phyloP scores from a whole-genome alignment of 495 filamentous ascomycete species.

The Trichodelitschia bisporula region DNA sequence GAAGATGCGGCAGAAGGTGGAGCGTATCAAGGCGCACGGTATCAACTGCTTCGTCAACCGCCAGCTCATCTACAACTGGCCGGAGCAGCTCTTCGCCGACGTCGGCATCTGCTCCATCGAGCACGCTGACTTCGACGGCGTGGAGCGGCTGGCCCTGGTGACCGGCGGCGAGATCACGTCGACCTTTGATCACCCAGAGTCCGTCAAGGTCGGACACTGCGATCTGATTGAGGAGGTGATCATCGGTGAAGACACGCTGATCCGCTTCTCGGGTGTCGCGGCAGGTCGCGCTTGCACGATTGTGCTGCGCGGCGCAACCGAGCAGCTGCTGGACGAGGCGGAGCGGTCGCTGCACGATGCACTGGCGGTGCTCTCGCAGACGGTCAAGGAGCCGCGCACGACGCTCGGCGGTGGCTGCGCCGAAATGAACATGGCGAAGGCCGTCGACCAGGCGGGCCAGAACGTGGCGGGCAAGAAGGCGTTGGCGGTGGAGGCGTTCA shows the following conservation, averaged over 20 bases:
- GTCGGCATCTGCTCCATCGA: conserved; percentile 96
- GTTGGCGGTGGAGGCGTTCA: conserved; percentile 74
- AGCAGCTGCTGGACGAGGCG: conserved; percentile 89
- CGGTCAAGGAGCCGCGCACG: conserved; percentile 77
- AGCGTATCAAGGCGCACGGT: conserved; percentile 93
- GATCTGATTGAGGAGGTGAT: conserved; percentile 95
- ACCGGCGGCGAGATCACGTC: conserved; percentile 94
- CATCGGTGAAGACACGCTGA: conserved; percentile 88
- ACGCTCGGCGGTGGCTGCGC: conserved; percentile 90
- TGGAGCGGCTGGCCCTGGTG: conserved; percentile 82
- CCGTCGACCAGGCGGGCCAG: conserved; percentile 80
- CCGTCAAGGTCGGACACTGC: conserved; percentile 85
- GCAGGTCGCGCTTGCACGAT: conserved; percentile 92
- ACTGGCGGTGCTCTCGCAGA: conserved; percentile 89
- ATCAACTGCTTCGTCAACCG: conserved; percentile 99
- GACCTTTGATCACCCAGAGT: conserved; percentile 92
- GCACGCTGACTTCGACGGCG: conserved; percentile 95
- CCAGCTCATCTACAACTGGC: conserved; percentile 99
- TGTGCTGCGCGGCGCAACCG: conserved; percentile 84
- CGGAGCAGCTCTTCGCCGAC: conserved; percentile 93
- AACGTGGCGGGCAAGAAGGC: conserved; percentile 94
- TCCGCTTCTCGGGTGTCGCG: conserved; percentile 90
- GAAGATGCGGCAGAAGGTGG: conserved; percentile 98
- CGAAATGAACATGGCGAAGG: conserved; percentile 98
- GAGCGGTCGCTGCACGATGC: conserved; percentile 93